Conservation (phyloP, 1,284 basidiomycete genomes). For the Pyrrhoderma noxium region DNA sequence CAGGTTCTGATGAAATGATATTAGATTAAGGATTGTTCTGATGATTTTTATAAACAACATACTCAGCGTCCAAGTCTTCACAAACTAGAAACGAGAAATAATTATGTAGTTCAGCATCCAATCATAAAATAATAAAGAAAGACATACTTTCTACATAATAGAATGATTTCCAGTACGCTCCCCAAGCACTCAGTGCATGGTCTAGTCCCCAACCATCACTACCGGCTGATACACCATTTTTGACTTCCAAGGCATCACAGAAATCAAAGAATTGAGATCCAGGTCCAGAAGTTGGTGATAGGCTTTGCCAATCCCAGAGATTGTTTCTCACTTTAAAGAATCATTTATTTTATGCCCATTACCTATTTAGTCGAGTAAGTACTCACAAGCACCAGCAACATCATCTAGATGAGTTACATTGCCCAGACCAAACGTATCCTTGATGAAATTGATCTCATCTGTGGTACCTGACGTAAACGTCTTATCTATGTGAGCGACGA, state of each 20-base stretch:
- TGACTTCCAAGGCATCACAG: slow-evolving; percentile 68
- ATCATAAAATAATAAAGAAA: slow-evolving; percentile 2
- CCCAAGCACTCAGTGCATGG: slow-evolving; percentile 57
- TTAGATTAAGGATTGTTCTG: background rate
- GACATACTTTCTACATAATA: slow-evolving; percentile 38
- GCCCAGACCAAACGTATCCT: slow-evolving; percentile 52
- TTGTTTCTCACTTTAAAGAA: slow-evolving; percentile 42
- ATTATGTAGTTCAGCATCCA: background rate
- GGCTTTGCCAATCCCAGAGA: slow-evolving; percentile 47
- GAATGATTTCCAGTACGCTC: slow-evolving; percentile 42
- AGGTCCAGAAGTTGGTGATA: slow-evolving; percentile 39
- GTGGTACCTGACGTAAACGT: slow-evolving; percentile 40
- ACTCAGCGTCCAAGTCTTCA: slow-evolving; percentile 35
- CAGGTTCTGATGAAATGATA: slow-evolving; percentile 35
- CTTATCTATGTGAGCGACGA: slow-evolving; percentile 55
- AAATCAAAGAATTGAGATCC: slow-evolving; percentile 49
- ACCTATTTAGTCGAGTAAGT: background rate
- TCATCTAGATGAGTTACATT: slow-evolving; percentile 56
- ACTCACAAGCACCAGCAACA: slow-evolving; percentile 50
- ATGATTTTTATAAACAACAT: slow-evolving; percentile 22
- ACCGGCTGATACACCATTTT: slow-evolving; percentile 48
- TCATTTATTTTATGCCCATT: background rate
- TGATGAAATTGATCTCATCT: slow-evolving; percentile 42
- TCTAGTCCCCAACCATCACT: slow-evolving; percentile 55
- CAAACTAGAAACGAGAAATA: slow-evolving; percentile 34